Conservation (phyloP, 768 basidiomycete species). For the Phylloporus arenicola region DNA sequence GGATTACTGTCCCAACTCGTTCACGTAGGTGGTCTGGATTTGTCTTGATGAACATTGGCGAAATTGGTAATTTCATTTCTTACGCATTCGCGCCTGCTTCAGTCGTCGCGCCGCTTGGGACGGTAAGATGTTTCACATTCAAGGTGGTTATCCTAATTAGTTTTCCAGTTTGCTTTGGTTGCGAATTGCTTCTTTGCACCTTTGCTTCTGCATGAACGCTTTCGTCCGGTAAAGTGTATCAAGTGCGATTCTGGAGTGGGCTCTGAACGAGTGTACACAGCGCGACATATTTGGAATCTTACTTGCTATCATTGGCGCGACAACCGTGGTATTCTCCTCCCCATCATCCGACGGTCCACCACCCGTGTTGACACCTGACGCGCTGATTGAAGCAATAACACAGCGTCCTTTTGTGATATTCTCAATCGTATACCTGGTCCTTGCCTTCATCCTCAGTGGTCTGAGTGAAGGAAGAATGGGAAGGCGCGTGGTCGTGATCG, state of each 20-base stretch:
- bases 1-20: not conserved
- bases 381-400: slow-evolving; percentile 61
- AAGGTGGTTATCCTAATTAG: not conserved
- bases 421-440: slow-evolving; percentile 53
- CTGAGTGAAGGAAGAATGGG: slow-evolving; percentile 66
- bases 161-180: slow-evolving; percentile 75
- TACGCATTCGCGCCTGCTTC: slow-evolving; percentile 89
- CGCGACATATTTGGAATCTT: slow-evolving; percentile 73
- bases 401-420: slow-evolving; percentile 75
- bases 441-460: slow-evolving; percentile 52
- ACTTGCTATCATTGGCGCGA: slow-evolving; percentile 81
- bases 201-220: slow-evolving; percentile 72
- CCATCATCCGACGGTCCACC: slow-evolving; percentile 60
- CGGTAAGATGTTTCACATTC: slow-evolving; percentile 47
- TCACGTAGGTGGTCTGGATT: slow-evolving; percentile 81
- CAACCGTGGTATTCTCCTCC: slow-evolving; percentile 85
- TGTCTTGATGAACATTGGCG: slow-evolving; percentile 84
- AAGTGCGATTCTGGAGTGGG: not conserved
- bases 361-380: slow-evolving; percentile 55
- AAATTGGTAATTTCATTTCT: slow-evolving; percentile 85
- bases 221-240: slow-evolving; percentile 56
- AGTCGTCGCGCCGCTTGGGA: slow-evolving; percentile 94
- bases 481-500: slow-evolving; percentile 68
- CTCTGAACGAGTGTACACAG: slow-evolving; percentile 34
- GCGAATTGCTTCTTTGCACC: slow-evolving; percentile 96